Evolutionary conservation across 805 yeast genomes (phyloP), one percentile per base, ranked within the genome.

Genomic region (Yarrowia keelungensis): DNA sequence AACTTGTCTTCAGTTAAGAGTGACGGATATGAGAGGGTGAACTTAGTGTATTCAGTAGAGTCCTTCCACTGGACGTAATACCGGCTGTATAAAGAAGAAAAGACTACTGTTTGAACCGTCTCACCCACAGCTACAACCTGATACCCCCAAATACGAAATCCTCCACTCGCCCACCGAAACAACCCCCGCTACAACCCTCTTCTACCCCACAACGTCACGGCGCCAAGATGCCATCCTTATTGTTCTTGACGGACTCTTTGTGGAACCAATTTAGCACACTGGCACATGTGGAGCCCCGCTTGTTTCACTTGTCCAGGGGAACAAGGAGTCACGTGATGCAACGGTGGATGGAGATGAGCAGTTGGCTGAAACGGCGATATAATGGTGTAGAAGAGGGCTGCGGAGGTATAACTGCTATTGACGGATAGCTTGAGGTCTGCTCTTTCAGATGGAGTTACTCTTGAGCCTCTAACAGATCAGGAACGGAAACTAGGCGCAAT

Each of bases 201-300:
- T 1, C 14, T 53, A 38, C 59, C 59, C 59, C 59, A 53, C 59
- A 53, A 53, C 58, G 59, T 39, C 59, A 39, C 1, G 19, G 14
- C 35, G 46, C 45, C 19, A 53, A 53, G 59, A 19, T 8, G 59
- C 45, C 59, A 53, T 53, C 59, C 59, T 39, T 53, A 53, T 53
- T 53, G 59, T 53, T 19, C 59, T 16, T 14, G 32, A 19, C 35
- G n/a, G 9, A 14, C 16, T 12, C 58, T 36, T 51, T 51, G 58
- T 51, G 9, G 8, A 8, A 12, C 38, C 8, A 1, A 26, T 16
- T 32, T 49, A 9, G 39, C 4, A 14, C 51, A 5, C 16, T 49
- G 15, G 12, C 26, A 51, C 56, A 51, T 51, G 42, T 51, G 56
- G 56, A 51, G 59, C 45, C 59, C 45, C 59, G 19, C 45, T 5